Evolutionary conservation across 1,284 basidiomycete species (phyloP).

Genomic region (Pseudomicrostroma phylloplanum): DNA sequence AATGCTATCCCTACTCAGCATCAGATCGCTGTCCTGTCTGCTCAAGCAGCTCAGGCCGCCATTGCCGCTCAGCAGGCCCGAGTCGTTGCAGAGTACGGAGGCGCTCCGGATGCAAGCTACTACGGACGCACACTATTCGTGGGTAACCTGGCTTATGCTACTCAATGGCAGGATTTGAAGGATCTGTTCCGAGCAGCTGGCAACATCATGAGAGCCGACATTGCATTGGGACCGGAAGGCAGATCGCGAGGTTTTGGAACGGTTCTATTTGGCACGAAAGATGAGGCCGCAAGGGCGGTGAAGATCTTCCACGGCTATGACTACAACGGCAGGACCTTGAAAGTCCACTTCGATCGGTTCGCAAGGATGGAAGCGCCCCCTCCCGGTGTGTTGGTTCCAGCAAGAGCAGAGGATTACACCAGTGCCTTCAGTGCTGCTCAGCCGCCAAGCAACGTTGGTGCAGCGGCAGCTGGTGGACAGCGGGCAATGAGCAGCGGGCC

Average conservation of each 20-base stretch:
- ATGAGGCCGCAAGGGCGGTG: conserved; percentile 82
- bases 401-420: conserved; percentile 47
- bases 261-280: conserved; percentile 79
- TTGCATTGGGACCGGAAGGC: conserved; percentile 84
- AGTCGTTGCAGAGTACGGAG: conserved; percentile 4
- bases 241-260: conserved; percentile 87
- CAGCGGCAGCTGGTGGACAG: background rate
- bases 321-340: conserved; percentile 73
- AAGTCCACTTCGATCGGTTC: conserved; percentile 70
- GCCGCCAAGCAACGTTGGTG: conserved; percentile 17
- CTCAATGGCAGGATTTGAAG: conserved; percentile 50
- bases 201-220: conserved; percentile 88
- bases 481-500: background rate
- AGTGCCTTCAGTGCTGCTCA: conserved; percentile 41
- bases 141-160: conserved; percentile 48
- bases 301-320: conserved; percentile 60
- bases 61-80: conserved; percentile 2
- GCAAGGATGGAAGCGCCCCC: conserved; percentile 19
- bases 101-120: conserved; percentile 16
- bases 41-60: conserved; percentile 3
- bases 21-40: conserved; percentile 2
- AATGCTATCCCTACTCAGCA: conserved; percentile 5
- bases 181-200: conserved; percentile 45
- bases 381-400: conserved; percentile 19
- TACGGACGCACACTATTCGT: conserved; percentile 47